Evolutionary conservation across 306 rosid genomes (phyloP).

Genomic region (Vachellia collinsii): DNA sequence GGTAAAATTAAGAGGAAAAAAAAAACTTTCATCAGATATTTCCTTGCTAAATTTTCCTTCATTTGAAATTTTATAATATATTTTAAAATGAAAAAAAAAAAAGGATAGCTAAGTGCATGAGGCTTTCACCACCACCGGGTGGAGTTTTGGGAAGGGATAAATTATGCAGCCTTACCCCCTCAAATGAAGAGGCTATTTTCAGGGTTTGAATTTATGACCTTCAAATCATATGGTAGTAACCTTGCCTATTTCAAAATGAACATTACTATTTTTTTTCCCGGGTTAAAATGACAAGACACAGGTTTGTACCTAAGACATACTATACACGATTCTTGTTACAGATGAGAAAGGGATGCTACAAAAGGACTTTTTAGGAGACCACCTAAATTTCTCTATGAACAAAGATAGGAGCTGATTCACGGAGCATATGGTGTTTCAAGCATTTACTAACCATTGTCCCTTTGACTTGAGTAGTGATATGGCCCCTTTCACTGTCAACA

Average conservation of each 20-base stretch:
- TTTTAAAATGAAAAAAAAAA: not conserved
- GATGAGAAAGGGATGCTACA: not conserved
- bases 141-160: too few relatives aligned
- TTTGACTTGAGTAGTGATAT: conserved; percentile 83
- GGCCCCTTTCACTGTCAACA: conserved; percentile 58
- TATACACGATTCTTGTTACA: not conserved
- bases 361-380: not conserved
- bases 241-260: not conserved
- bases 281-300: not conserved
- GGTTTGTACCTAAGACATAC: not conserved
- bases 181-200: too few relatives aligned
- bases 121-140: too few relatives aligned
- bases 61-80: conserved; percentile 13
- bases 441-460: conserved; percentile 76
- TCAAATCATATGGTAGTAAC: too few relatives aligned
- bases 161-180: too few relatives aligned
- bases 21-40: conserved; percentile 25
- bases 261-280: not conserved
- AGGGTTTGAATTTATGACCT: too few relatives aligned
- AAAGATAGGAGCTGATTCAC: conserved; percentile 7
- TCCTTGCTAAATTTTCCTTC: not conserved
- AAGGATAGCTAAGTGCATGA: too few relatives aligned
- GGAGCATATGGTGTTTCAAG: conserved; percentile 8
- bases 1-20: not conserved
- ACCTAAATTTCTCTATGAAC: conserved; percentile 18